phyloP scores from a whole-genome alignment of 352 stramenopile genomes.

The Phytophthora hibernalis region DNA sequence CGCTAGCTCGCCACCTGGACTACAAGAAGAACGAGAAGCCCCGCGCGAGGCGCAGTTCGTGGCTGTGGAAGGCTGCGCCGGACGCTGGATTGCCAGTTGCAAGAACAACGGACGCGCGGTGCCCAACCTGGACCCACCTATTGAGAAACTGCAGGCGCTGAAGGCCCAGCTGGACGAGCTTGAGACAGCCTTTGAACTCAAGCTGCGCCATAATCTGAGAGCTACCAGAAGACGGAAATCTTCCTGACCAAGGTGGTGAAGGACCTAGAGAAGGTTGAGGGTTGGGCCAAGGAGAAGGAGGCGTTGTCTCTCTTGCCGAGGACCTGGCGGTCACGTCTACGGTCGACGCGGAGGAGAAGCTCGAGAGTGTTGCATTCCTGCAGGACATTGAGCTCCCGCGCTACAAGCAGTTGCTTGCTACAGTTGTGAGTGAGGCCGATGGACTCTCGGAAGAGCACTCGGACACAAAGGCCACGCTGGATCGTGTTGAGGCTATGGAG shows the following conservation, averaged over 20 bases:
- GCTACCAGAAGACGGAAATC: slow-evolving; percentile 85
- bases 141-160: slow-evolving; percentile 84
- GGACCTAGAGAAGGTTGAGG: slow-evolving; percentile 85
- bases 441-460: slow-evolving; percentile 74
- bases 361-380: slow-evolving; percentile 86
- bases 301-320: slow-evolving; percentile 69
- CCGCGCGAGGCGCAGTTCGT: slow-evolving; percentile 85
- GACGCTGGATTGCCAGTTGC: slow-evolving; percentile 86
- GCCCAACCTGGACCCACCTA: slow-evolving; percentile 69
- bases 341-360: slow-evolving; percentile 77
- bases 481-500: slow-evolving; percentile 79
- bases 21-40: slow-evolving; percentile 92
- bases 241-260: slow-evolving; percentile 88
- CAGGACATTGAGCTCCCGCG: slow-evolving; percentile 83
- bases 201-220: slow-evolving; percentile 78
- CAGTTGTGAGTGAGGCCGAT: slow-evolving; percentile 71
- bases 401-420: slow-evolving; percentile 81
- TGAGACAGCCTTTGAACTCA: slow-evolving; percentile 77
- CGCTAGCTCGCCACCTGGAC: slow-evolving; percentile 69
- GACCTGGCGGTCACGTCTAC: slow-evolving; percentile 61
- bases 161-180: slow-evolving; percentile 73
- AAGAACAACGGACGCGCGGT: slow-evolving; percentile 88
- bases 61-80: slow-evolving; percentile 76
- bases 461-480: slow-evolving; percentile 70
- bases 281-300: slow-evolving; percentile 85